Base-by-base conservation (phyloP, 495 filamentous ascomycete genomes). In the Immersiella caudata region DNA sequence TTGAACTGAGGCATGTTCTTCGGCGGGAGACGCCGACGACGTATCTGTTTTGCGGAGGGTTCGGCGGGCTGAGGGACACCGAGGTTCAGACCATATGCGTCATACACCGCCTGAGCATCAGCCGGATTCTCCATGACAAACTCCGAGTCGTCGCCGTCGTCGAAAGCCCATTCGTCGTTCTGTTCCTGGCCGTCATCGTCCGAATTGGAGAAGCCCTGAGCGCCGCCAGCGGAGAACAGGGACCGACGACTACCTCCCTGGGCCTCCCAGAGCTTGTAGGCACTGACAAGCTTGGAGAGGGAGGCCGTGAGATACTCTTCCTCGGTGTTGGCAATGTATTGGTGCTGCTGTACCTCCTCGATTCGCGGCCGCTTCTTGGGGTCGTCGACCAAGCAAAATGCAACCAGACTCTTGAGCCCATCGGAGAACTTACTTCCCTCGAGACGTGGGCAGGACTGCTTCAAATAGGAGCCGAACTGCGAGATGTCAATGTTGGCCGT, bases 201-300 rank as follows among this genome's bases (percentile, higher is more conserved):
- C 40, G 14, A n/a, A 4, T 33, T 63, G 61, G 52, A 25, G 2
- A 52, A 21, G 24, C 66, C 66, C 54, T 68, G 67, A 24, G 67
- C 67, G 7, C 67, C 67, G 50, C 67, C 67, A 3, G 67, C 63
- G 25, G 57, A 66, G 57, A 69, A 69, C n/a, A 69, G 67, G 18
- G 67, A 69, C 1, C 56, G 62, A 6, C 67, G 64, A 26, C 35
- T 65, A 9, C 67, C 67, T 4, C 67, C 67, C 29, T 66, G 62
- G 24, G 33, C 50, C 14, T 69, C 67, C 67, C 67, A 69, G 16
- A 66, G 46, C 51, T 36, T 65, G 58, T 66, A 69, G 6, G 62
- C 62, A 50, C 63, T 66, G 20, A 69, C 67, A 12, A 69, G 67
- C 50, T 64, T 61, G 6, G 67, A 50, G 49, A 69, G 67, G 1